These are phyloP conservation scores for Phytophthora megakarya DNA, from an alignment of 352 stramenopile genomes.

Conservation along the genomic window DNA sequence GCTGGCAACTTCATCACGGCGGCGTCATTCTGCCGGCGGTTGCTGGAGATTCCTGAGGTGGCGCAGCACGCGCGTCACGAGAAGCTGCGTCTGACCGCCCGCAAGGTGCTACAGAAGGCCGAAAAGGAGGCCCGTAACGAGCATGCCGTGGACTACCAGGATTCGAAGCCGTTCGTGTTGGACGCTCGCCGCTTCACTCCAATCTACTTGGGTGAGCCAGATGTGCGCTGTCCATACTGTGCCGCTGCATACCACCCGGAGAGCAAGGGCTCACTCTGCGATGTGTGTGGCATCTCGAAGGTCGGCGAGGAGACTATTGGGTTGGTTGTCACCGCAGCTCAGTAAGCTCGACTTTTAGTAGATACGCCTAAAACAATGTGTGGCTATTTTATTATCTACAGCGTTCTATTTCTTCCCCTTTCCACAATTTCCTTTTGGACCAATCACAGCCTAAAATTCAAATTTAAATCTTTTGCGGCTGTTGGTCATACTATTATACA, in stretches of 20 bases:
- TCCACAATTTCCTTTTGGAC: no score
- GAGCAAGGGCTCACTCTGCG: slow-evolving; percentile 91
- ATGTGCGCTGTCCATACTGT: slow-evolving; percentile 96
- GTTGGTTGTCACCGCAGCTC: slow-evolving; percentile 86
- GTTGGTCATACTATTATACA: no score
- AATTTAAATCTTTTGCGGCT: slow-evolving; percentile 26
- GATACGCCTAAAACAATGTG: slow-evolving; percentile 24
- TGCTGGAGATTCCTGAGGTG: slow-evolving; percentile 98
- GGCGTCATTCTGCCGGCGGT: slow-evolving; percentile 97
- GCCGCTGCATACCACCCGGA: slow-evolving; percentile 88
- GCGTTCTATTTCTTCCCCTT: neutral
- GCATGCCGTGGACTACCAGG: slow-evolving; percentile 97
- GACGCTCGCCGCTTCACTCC: slow-evolving; percentile 95
- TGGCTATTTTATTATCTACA: slow-evolving; percentile 30
- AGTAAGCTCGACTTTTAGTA: slow-evolving; percentile 31
- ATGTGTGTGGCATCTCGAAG: slow-evolving; percentile 92
- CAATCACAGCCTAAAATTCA: slow-evolving; percentile 15
- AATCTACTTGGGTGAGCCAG: slow-evolving; percentile 92
- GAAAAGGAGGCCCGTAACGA: slow-evolving; percentile 99
- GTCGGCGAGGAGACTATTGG: slow-evolving; percentile 96
- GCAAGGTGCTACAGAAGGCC: slow-evolving; percentile 98
- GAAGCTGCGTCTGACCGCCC: slow-evolving; percentile 94
- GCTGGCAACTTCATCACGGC: slow-evolving; percentile 99
- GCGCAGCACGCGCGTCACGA: slow-evolving; percentile 88
- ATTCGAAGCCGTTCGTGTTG: slow-evolving; percentile 96